phyloP scores from a whole-genome alignment of 2,329 filamentous ascomycete species.

The Beauveria medogensis region DNA sequence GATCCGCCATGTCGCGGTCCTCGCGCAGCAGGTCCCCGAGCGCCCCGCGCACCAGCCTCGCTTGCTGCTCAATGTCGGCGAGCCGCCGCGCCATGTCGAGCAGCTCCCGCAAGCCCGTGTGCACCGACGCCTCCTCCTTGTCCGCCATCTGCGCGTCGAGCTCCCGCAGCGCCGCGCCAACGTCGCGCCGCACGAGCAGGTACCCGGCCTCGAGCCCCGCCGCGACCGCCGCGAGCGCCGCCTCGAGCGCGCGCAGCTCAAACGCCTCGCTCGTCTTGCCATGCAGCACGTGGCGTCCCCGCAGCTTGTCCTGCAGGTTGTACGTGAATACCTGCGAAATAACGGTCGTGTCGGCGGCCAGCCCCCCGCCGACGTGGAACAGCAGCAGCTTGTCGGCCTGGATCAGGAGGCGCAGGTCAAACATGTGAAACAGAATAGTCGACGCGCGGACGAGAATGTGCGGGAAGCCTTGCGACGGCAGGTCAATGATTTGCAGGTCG shows the following conservation, averaged over 20 bases:
- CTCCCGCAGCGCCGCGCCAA: conserved; percentile 8
- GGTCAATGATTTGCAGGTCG: conserved; percentile 26
- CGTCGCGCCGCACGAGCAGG: conserved; percentile 15
- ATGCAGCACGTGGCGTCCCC: conserved; percentile 17
- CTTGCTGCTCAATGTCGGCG: conserved; percentile 23
- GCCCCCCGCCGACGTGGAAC: conserved; percentile 17
- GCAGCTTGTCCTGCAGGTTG: conserved; percentile 17
- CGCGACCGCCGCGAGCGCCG: conserved; percentile 25
- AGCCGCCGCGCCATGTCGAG: conserved; percentile 21
- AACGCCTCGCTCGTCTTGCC: conserved; percentile 19
- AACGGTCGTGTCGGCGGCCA: neutral
- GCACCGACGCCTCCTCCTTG: conserved; percentile 15
- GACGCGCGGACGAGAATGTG: conserved; percentile 25
- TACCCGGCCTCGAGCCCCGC: conserved; percentile 26
- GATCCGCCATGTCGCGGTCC: conserved; percentile 27
- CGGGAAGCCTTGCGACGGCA: conserved; percentile 24
- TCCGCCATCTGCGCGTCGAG: conserved; percentile 10
- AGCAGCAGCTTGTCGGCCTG: conserved; percentile 23
- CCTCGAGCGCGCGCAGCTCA: conserved; percentile 27
- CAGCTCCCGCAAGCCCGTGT: conserved; percentile 19
- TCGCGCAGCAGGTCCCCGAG: conserved; percentile 25
- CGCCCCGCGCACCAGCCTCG: conserved; percentile 24
- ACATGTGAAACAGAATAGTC: conserved; percentile 26
- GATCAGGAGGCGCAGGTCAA: conserved; percentile 27
- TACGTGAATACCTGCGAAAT: conserved; percentile 16